These are phyloP conservation scores for Candida khao-thaluensis DNA, from an alignment of 805 yeast species.

Conservation along the genomic window DNA sequence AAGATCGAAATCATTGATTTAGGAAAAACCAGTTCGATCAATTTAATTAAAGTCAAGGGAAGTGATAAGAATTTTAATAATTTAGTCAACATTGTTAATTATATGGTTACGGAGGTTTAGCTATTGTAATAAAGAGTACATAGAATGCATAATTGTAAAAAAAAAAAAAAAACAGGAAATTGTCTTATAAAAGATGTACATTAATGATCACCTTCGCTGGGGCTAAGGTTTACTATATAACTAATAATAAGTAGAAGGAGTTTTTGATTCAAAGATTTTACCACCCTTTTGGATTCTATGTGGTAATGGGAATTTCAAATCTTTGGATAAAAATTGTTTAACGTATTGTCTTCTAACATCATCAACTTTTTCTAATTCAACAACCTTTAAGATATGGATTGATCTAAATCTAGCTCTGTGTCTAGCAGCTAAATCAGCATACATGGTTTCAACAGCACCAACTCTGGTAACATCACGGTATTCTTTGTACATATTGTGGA, in stretches of 20 bases:
- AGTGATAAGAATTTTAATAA: constrained; percentile 45
- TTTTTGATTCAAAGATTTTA: constrained; percentile 84
- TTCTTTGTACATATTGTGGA: constrained; percentile 99
- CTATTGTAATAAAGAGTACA: not conserved
- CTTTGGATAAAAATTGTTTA: constrained; percentile 93
- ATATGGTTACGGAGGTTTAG: constrained; percentile 36
- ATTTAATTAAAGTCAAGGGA: constrained; percentile 45
- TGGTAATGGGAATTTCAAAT: constrained; percentile 99
- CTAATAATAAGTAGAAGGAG: constrained; percentile 97
- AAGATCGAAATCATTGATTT: constrained; percentile 43
- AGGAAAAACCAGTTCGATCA: constrained; percentile 38
- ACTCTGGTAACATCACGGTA: constrained; percentile 99
- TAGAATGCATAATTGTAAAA: constrained; percentile 2
- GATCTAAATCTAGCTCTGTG: constrained; percentile 99
- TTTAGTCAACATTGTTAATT: constrained; percentile 42
- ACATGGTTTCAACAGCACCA: constrained; percentile 96
- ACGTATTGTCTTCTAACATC: constrained; percentile 99
- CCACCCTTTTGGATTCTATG: constrained; percentile 96
- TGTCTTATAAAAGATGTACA: constrained; percentile 3
- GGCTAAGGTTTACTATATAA: not conserved
- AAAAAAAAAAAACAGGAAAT: too few species aligned
- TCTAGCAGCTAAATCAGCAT: constrained; percentile 99
- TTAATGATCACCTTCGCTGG: not conserved
- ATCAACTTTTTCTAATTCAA: constrained; percentile 94
- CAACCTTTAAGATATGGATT: constrained; percentile 99